Evolutionary conservation across 306 rosid species (phyloP).

Genomic region (Alnus rubra): DNA sequence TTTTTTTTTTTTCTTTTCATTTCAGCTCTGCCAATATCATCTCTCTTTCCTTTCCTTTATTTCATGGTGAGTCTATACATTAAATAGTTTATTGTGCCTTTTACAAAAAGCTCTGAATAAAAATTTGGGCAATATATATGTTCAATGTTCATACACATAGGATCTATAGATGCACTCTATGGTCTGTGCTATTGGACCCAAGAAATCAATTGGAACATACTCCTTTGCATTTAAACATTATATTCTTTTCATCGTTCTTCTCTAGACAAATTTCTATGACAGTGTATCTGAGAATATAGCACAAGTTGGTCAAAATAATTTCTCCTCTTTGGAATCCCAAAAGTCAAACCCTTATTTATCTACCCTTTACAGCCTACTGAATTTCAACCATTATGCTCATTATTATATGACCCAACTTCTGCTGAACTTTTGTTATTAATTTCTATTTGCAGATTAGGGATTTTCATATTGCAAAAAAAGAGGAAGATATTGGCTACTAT

Average conservation of each 20-base stretch:
- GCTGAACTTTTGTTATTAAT: background rate
- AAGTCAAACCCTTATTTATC: conserved; percentile 2
- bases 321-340: conserved; percentile 1
- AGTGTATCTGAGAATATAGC: background rate
- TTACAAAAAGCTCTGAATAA: background rate
- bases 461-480: conserved; percentile 70
- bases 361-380: background rate
- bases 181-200: no score
- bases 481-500: conserved; percentile 76
- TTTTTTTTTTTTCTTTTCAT: background rate
- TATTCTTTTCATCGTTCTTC: background rate
- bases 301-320: background rate
- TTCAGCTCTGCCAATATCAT: conserved; percentile 52
- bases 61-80: conserved; percentile 46
- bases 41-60: conserved; percentile 53
- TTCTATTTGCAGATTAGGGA: conserved; percentile 61
- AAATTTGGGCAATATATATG: background rate
- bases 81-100: background rate
- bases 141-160: background rate
- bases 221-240: no score
- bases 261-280: background rate
- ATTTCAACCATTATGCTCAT: background rate
- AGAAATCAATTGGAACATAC: no score
- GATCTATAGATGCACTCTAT: background rate
- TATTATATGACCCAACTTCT: conserved; percentile 5